Percentiles rank a stretch among this genome's conserved stretches.
Evolutionary conservation across 805 yeast genomes (phyloP).

Genomic region (Vanderwaltozyma verrucispora): DNA sequence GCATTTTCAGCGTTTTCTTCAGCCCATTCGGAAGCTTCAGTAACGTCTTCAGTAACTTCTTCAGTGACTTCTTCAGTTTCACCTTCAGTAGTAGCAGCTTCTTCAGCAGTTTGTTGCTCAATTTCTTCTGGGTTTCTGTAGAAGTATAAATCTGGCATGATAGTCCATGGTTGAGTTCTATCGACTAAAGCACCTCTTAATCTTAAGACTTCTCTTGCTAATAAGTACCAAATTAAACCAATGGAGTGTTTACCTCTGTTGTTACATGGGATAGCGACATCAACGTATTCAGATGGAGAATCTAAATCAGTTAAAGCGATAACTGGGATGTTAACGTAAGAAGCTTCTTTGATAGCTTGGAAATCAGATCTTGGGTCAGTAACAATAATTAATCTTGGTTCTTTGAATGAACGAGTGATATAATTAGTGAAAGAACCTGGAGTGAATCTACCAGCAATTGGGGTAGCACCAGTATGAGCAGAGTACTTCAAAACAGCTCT

Average conservation of each 20-base stretch:
- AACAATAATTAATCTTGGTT: conserved; percentile 98
- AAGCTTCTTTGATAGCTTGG: conserved; percentile 99
- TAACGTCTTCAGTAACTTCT: conserved; percentile 63
- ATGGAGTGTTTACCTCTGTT: conserved; percentile 99
- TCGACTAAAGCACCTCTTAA: conserved; percentile 94
- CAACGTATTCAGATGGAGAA: conserved; percentile 98
- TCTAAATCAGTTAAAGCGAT: conserved; percentile 98
- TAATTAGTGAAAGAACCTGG: conserved; percentile 99
- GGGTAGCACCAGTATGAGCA: conserved; percentile 99
- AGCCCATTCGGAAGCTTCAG: conserved; percentile 55
- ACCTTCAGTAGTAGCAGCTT: conserved; percentile 53
- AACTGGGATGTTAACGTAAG: conserved; percentile 99
- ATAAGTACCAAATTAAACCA: conserved; percentile 99
- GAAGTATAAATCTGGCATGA: conserved; percentile 99
- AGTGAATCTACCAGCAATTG: conserved; percentile 99
- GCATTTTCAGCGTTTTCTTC: conserved; percentile 33
- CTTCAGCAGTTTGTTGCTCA: conserved; percentile 64
- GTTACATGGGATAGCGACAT: conserved; percentile 99
- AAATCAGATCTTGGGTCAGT: conserved; percentile 99
- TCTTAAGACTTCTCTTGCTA: conserved; percentile 98
- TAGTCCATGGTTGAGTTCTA: conserved; percentile 96
- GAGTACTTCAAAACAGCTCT: conserved; percentile 99
- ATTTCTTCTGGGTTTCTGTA: conserved; percentile 99
- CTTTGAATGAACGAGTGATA: conserved; percentile 99
- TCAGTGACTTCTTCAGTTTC: conserved; percentile 63